Percentiles rank a stretch among this genome's conserved stretches.
Evolutionary conservation across 192 early-diverging fungal species (phyloP).

Genomic region (Martensiomyces pterosporus): DNA sequence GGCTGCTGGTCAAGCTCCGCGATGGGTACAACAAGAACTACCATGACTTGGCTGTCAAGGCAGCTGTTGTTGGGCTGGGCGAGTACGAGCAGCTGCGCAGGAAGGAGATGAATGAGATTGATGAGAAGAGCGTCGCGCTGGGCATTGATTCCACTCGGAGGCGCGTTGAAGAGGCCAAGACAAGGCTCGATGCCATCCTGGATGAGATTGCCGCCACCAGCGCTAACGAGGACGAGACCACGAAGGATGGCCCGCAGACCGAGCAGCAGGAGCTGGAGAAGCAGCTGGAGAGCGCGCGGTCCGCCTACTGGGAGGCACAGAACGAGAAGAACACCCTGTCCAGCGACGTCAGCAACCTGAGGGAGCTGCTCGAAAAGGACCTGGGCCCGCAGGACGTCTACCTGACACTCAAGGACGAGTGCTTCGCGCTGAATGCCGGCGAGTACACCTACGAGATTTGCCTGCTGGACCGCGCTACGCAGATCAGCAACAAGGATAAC

Average conservation of each 20-base stretch:
- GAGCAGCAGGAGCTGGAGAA: neutral
- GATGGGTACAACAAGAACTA: constrained; percentile 54
- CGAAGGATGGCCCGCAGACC: neutral
- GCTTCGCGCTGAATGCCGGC: constrained; percentile 61
- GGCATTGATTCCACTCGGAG: constrained; percentile 15
- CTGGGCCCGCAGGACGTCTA: constrained; percentile 70
- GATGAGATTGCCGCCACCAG: constrained; percentile 6
- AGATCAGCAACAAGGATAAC: constrained; percentile 63
- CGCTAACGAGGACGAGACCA: neutral
- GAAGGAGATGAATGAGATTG: constrained; percentile 7
- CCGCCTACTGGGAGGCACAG: constrained; percentile 18
- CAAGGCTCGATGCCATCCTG: neutral
- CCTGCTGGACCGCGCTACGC: constrained; percentile 69
- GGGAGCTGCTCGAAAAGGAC: constrained; percentile 58
- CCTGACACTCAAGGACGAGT: constrained; percentile 62
- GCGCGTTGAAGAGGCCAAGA: constrained; percentile 17
- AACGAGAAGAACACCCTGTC: constrained; percentile 16
- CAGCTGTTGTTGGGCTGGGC: constrained; percentile 41
- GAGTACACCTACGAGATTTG: constrained; percentile 75
- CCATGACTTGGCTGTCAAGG: constrained; percentile 55
- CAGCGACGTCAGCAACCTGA: constrained; percentile 44
- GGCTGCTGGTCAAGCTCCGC: constrained; percentile 30
- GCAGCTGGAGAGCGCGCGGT: constrained; percentile 17
- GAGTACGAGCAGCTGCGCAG: constrained; percentile 31
- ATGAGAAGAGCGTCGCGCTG: constrained; percentile 10